Conservation (phyloP, 1,284 basidiomycete species). For the Sporisorium reilianum region DNA sequence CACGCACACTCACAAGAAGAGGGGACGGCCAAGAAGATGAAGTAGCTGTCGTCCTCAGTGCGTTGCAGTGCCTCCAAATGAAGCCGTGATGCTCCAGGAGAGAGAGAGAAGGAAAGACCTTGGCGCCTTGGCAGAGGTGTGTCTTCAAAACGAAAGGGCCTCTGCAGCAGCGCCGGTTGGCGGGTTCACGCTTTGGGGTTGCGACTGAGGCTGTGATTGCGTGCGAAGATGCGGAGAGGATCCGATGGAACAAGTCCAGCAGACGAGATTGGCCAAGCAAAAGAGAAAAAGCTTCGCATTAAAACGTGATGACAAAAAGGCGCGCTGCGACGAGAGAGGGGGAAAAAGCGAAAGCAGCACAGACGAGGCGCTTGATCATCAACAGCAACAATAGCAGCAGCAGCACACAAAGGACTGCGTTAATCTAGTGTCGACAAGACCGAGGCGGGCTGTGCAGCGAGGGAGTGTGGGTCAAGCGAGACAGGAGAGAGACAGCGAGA, state of each 20-base stretch:
- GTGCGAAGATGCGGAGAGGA: background rate
- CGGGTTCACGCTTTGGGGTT: background rate
- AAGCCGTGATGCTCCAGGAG: background rate
- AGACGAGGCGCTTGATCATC: too few species aligned
- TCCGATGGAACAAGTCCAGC: background rate
- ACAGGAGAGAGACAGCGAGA: too few species aligned
- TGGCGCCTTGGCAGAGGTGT: background rate
- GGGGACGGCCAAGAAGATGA: background rate
- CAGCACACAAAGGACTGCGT: too few species aligned
- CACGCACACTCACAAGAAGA: background rate
- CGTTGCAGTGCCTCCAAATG: slow-evolving; percentile 3
- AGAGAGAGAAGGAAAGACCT: too few species aligned
- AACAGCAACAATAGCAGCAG: too few species aligned
- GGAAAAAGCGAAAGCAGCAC: too few species aligned
- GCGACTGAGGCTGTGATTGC: background rate
- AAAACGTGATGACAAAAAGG: slow-evolving; percentile 1
- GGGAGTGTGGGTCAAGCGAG: background rate
- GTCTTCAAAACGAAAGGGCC: too few species aligned
- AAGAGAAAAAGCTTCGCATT: slow-evolving; percentile 1
- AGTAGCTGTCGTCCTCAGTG: background rate
- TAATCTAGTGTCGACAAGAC: background rate
- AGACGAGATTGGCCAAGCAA: slow-evolving; percentile 3
- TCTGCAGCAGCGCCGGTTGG: background rate
- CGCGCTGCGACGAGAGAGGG: background rate
- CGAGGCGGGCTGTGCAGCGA: background rate